phyloP scores from a whole-genome alignment of 306 rosid species.

The Canavalia gladiata region DNA sequence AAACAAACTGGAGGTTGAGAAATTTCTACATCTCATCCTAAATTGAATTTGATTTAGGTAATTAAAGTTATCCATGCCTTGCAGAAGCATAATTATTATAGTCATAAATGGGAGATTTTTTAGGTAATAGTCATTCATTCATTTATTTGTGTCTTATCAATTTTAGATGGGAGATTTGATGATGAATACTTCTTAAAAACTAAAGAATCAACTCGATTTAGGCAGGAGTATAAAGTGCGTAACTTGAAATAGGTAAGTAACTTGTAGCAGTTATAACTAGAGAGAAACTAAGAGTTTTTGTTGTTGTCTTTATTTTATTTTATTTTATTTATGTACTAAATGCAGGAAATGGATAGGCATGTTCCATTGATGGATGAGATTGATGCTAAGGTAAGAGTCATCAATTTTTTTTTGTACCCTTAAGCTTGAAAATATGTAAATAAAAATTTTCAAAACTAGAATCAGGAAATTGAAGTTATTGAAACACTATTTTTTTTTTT shows the following conservation, averaged over 20 bases:
- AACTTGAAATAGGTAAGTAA: slow-evolving; percentile 75
- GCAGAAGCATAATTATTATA: background rate
- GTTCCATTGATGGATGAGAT: slow-evolving; percentile 99
- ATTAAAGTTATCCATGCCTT: slow-evolving; percentile 23
- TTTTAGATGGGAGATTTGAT: slow-evolving; percentile 84
- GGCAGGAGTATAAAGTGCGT: slow-evolving; percentile 97
- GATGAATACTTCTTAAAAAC: slow-evolving; percentile 77
- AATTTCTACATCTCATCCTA: slow-evolving; percentile 81
- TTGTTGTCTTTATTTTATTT: slow-evolving; percentile 12
- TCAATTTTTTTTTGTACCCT: background rate
- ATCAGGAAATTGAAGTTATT: slow-evolving; percentile 38
- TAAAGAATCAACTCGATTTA: slow-evolving; percentile 83
- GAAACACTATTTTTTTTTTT: slow-evolving; percentile 37
- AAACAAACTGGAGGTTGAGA: slow-evolving; percentile 90
- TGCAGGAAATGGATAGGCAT: slow-evolving; percentile 95
- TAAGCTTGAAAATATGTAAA: slow-evolving; percentile 4
- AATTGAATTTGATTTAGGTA: slow-evolving; percentile 96
- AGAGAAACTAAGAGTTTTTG: background rate
- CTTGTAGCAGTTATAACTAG: slow-evolving; percentile 14
- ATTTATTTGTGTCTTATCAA: slow-evolving; percentile 43
- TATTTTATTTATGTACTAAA: slow-evolving; percentile 32
- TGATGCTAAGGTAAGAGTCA: slow-evolving; percentile 80
- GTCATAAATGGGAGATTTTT: slow-evolving; percentile 5
- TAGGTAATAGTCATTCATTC: background rate
- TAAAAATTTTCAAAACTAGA: slow-evolving; percentile 8